A percentile compares a stretch with the other conserved stretches of the same genome.
phyloP scores from a whole-genome alignment of 495 filamentous ascomycete species.

The Penicillium bovifimosum region DNA sequence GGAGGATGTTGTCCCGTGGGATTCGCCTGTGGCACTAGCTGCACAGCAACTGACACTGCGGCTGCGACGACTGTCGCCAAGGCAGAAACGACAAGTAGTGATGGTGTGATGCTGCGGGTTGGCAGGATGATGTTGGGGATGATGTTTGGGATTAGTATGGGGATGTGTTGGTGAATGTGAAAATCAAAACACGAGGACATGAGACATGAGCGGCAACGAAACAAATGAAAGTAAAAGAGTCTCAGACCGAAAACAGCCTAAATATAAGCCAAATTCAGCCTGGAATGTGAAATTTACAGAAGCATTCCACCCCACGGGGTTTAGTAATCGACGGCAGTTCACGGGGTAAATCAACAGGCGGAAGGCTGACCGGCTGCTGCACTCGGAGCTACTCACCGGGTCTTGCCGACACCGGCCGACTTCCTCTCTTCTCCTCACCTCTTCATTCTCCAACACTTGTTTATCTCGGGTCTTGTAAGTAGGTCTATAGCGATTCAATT shows the following conservation, averaged over 20 bases:
- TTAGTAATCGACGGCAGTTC: slow-evolving; percentile 17
- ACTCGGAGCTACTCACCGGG: slow-evolving; percentile 17
- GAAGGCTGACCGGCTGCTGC: slow-evolving; percentile 6
- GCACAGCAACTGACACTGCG: slow-evolving; percentile 48
- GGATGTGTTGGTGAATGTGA: slow-evolving; percentile 14
- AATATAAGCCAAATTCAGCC: neutral
- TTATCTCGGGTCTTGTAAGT: slow-evolving; percentile 14
- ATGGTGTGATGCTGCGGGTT: neutral
- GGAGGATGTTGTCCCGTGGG: slow-evolving; percentile 79
- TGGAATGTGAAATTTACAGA: neutral
- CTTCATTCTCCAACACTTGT: slow-evolving; percentile 12
- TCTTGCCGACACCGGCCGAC: slow-evolving; percentile 22
- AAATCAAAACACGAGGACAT: neutral
- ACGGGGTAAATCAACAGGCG: slow-evolving; percentile 12
- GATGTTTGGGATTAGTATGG: slow-evolving; percentile 8
- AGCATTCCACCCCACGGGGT: neutral
- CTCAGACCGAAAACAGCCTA: neutral
- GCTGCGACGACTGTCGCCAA: slow-evolving; percentile 55
- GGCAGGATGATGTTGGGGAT: neutral
- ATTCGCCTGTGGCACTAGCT: slow-evolving; percentile 69
- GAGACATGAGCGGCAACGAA: neutral
- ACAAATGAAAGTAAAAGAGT: neutral
- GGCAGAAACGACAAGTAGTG: slow-evolving; percentile 29
- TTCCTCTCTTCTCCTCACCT: slow-evolving; percentile 10
- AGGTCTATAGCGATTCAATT: neutral